phyloP scores from a whole-genome alignment of 2,329 filamentous ascomycete species.

The Herpotrichia juniperi region DNA sequence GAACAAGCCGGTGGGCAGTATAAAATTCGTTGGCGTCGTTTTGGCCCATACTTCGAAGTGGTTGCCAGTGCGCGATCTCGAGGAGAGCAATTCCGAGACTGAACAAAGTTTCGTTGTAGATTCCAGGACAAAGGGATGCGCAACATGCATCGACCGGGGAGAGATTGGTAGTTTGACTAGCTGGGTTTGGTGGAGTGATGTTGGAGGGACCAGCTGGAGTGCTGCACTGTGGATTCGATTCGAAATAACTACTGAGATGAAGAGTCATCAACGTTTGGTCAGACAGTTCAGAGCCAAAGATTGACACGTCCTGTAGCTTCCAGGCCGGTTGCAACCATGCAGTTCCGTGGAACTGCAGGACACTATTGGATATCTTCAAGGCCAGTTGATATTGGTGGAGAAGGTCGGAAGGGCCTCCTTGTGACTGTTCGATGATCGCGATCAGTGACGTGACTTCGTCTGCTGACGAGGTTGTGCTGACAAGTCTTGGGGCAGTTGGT shows the following conservation, averaged over 20 bases:
- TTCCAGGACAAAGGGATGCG: not conserved
- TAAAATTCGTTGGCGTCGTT: conserved; percentile 8
- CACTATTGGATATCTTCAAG: conserved; percentile 5
- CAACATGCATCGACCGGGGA: not conserved
- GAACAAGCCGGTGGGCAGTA: conserved; percentile 9
- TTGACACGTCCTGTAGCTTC: conserved; percentile 4
- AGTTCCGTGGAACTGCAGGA: conserved; percentile 7
- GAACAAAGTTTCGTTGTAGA: conserved; percentile 14
- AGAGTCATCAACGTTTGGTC: conserved; percentile 2
- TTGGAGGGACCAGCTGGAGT: too few species aligned
- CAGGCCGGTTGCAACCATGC: conserved; percentile 2
- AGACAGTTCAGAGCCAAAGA: conserved; percentile 7
- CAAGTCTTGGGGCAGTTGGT: not conserved
- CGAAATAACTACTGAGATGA: conserved; percentile 3
- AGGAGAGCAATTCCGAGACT: conserved; percentile 10
- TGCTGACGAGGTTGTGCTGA: not conserved
- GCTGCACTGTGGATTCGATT: not conserved
- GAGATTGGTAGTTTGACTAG: not conserved
- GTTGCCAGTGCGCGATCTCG: conserved; percentile 12
- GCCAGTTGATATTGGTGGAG: conserved; percentile 6
- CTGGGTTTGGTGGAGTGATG: not conserved
- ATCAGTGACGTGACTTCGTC: conserved; percentile 5
- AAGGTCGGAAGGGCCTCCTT: not conserved
- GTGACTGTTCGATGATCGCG: conserved; percentile 1
- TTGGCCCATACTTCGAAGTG: conserved; percentile 5